Evolutionary conservation across 768 basidiomycete genomes (phyloP).

Genomic region (Imleria badia): DNA sequence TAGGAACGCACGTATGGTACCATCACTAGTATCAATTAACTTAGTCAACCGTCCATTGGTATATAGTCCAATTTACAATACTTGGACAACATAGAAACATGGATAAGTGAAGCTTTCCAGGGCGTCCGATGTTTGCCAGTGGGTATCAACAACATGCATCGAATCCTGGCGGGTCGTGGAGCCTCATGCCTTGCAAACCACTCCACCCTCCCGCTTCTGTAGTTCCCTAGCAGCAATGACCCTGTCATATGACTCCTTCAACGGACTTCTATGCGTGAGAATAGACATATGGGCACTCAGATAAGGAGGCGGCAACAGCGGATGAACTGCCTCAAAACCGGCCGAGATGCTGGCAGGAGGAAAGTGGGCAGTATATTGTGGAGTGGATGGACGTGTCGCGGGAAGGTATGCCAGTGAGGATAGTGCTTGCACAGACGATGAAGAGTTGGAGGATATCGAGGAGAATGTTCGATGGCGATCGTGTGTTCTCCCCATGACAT

Average conservation of each 20-base stretch:
- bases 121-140: slow-evolving; percentile 7
- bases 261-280: slow-evolving; percentile 59
- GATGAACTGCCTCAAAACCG: slow-evolving; percentile 62
- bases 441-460: slow-evolving; percentile 50
- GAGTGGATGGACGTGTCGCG: slow-evolving; percentile 33
- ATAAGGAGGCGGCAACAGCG: slow-evolving; percentile 71
- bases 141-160: slow-evolving; percentile 21
- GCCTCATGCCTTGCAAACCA: neutral
- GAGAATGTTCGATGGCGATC: slow-evolving; percentile 58
- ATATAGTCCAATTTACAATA: slow-evolving; percentile 23
- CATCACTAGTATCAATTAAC: slow-evolving; percentile 1
- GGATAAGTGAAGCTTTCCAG: slow-evolving; percentile 23
- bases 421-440: slow-evolving; percentile 50
- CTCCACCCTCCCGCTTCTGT: slow-evolving; percentile 21
- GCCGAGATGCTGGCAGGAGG: slow-evolving; percentile 57
- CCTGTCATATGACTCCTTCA: slow-evolving; percentile 70
- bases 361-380: slow-evolving; percentile 59
- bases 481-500: slow-evolving; percentile 33
- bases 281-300: slow-evolving; percentile 70
- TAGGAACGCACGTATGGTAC: slow-evolving; percentile 10
- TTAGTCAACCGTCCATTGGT: slow-evolving; percentile 18
- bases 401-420: slow-evolving; percentile 59
- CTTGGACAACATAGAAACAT: slow-evolving; percentile 25
- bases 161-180: neutral
- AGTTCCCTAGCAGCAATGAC: slow-evolving; percentile 56